These are phyloP conservation scores for Zymoseptoria ardabiliae DNA, from an alignment of 2,329 filamentous ascomycete species.

Conservation along the genomic window DNA sequence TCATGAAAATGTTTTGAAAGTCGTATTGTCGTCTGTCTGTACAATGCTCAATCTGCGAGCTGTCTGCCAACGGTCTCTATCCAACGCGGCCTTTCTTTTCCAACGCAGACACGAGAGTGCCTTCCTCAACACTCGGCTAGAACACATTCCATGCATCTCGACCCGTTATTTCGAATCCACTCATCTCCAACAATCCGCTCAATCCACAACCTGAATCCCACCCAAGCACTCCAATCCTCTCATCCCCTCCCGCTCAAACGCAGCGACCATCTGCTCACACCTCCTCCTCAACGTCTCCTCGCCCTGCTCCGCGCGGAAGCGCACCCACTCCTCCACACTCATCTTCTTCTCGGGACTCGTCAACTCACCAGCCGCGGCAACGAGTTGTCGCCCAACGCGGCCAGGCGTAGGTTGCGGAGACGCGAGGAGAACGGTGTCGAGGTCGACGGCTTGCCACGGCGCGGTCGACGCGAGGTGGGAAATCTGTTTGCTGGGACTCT, in stretches of 20 bases:
- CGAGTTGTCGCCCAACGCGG: slow-evolving; percentile 19
- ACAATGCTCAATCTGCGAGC: not conserved
- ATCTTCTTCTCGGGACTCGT: slow-evolving; percentile 74
- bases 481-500: slow-evolving; percentile 38
- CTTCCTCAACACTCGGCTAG: not conserved
- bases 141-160: not conserved
- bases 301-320: slow-evolving; percentile 68
- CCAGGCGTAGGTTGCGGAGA: slow-evolving; percentile 31
- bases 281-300: slow-evolving; percentile 72
- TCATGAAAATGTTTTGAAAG: not conserved
- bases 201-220: slow-evolving; percentile 47
- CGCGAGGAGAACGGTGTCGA: slow-evolving; percentile 61
- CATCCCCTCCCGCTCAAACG: slow-evolving; percentile 76
- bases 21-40: not conserved
- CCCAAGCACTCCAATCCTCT: slow-evolving; percentile 72
- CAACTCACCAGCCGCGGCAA: slow-evolving; percentile 50
- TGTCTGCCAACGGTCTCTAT: not conserved
- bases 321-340: slow-evolving; percentile 91
- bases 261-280: slow-evolving; percentile 73
- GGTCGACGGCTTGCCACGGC: slow-evolving; percentile 67
- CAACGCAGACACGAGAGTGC: not conserved
- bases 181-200: not conserved
- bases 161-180: not conserved
- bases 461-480: slow-evolving; percentile 45
- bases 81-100: not conserved